Evolutionary conservation across 1,284 basidiomycete genomes (phyloP).

Genomic region (Trichosporon asahii): DNA sequence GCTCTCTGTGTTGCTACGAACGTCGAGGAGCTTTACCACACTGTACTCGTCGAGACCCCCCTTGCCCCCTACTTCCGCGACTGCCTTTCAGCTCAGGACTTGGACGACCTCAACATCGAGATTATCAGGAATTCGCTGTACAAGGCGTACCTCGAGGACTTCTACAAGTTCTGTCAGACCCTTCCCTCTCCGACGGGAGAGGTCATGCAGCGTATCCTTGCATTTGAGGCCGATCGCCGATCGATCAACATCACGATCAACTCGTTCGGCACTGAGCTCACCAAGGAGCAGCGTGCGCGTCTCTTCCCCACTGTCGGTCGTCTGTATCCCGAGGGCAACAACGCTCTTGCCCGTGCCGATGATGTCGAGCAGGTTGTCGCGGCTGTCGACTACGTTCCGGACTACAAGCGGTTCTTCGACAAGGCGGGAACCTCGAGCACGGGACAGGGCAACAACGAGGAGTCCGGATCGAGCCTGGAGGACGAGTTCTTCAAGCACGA

Average conservation of each 20-base stretch:
- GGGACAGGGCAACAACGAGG: conserved; percentile 26
- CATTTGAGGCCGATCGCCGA: conserved; percentile 95
- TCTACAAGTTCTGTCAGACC: conserved; percentile 75
- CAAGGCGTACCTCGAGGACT: conserved; percentile 98
- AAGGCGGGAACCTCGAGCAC: conserved; percentile 51
- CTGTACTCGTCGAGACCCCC: conserved; percentile 94
- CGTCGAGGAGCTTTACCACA: conserved; percentile 97
- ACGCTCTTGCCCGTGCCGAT: conserved; percentile 86
- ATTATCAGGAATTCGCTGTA: conserved; percentile 99
- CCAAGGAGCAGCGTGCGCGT: conserved; percentile 92
- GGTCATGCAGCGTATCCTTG: conserved; percentile 82
- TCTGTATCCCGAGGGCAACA: conserved; percentile 94
- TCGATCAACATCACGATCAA: conserved; percentile 99
- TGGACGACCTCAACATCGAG: conserved; percentile 99
- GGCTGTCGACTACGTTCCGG: conserved; percentile 81
- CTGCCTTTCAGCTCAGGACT: conserved; percentile 88
- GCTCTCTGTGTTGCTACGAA: conserved; percentile 98
- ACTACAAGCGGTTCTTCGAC: conserved; percentile 89
- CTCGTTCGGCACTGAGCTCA: conserved; percentile 91
- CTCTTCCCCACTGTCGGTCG: conserved; percentile 92
- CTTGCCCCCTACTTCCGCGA: conserved; percentile 96
- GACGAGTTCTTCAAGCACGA: conserved; percentile 94
- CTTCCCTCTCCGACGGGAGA: conserved; percentile 82
- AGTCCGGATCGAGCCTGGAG: conserved; percentile 62
- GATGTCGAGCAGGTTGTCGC: conserved; percentile 90